Percentiles rank a stretch among this genome's conserved stretches.
Conservation (phyloP, 1,284 basidiomycete species). For the Rhodofomes roseus region DNA sequence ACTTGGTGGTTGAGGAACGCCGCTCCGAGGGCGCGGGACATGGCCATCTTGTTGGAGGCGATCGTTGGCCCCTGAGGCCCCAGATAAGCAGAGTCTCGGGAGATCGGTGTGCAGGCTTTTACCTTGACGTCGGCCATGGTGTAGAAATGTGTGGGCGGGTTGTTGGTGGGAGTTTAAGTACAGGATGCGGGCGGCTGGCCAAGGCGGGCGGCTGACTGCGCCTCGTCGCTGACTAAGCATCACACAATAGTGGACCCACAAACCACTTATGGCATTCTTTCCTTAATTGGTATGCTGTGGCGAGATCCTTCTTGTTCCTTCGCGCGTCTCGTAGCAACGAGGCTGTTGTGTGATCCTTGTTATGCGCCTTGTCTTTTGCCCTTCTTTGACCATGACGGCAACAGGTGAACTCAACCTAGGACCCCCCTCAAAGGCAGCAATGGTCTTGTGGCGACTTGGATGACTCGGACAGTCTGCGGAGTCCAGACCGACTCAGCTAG, state of each 20-base stretch:
- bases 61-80: conserved; percentile 20
- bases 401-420: too few relatives aligned
- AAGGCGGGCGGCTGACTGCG: conserved; percentile 5
- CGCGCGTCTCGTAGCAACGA: conserved; percentile 1
- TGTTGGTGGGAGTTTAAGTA: neutral
- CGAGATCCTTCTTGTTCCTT: neutral
- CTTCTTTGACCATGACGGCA: too few relatives aligned
- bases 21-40: conserved; percentile 79
- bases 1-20: conserved; percentile 82
- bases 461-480: too few relatives aligned
- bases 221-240: conserved; percentile 7
- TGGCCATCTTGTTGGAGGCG: conserved; percentile 55
- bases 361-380: too few relatives aligned
- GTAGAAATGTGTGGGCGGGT: neutral
- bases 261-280: neutral
- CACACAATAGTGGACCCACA: conserved; percentile 4
- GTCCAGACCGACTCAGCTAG: too few relatives aligned
- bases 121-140: conserved; percentile 7
- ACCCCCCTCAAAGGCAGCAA: too few relatives aligned
- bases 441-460: too few relatives aligned
- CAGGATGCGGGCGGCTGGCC: neutral
- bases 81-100: neutral
- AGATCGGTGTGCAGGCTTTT: neutral
- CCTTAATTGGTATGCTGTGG: neutral
- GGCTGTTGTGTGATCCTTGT: neutral